Base-by-base conservation (phyloP, 352 stramenopile genomes). In the Globisporangium nagaii region DNA sequence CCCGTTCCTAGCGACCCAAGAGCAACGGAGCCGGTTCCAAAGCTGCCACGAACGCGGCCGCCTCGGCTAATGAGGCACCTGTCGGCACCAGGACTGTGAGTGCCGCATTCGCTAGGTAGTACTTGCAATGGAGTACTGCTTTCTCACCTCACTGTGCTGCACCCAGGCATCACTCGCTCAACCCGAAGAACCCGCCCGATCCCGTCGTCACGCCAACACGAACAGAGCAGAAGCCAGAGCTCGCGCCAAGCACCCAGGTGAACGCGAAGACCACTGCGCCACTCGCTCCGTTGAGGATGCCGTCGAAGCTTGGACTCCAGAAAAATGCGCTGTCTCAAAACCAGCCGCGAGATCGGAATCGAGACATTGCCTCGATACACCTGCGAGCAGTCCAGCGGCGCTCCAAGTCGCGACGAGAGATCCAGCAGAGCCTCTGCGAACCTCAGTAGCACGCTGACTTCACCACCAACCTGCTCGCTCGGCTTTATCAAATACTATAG, bases 321-420 rank as follows among this genome's bases (percentile, higher is more conserved):
- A 46, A 53, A 36, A 31, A 42, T 4, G 4, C 39, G 9, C 24
- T 46, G 19, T 37, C 47, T 0, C 49, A 61, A 17, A 70, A 62
- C 30, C 27, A 61, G 4, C 71, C 68, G 4, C 48, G 60, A 1
- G 79, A 88, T 46, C 76, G 79, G 9, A 85, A 89, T 66, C 70
- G 73, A 56, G 79, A 85, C 40, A 89, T 89, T 19, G 76, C 79
- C 2, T 37, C 68, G 9, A 62, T 89, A 13, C 75, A 89, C 41
- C 37, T 82, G 19, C 68, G 71, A 19, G 74, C 74, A 24, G 68
- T 89, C 25, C 74, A 87, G 40, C 71, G 74, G 30, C 67, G 79
- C 7, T 74, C 75, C 24, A 77, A 73, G 48, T 52, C 63, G 7
- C 66, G 70, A 20, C 69, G 69, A 4, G 56, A 58, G 28, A 56